Percentiles rank a stretch among this genome's conserved stretches.
Evolutionary conservation across 371 early-diverging fungal genomes (phyloP).

Genomic region (Mortierella sp.): DNA sequence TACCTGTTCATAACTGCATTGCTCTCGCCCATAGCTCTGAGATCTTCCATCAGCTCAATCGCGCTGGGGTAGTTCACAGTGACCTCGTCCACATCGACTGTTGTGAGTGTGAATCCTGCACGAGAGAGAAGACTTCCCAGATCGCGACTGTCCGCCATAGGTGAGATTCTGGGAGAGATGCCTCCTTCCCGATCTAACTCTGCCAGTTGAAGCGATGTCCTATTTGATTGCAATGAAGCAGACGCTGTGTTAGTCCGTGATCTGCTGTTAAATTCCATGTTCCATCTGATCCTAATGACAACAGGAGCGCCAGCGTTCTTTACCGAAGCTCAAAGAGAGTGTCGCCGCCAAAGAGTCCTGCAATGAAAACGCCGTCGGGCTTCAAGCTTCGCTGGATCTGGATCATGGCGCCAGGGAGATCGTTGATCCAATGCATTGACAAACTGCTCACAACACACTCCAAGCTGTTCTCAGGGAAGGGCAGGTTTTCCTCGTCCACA

Average conservation of each 20-base stretch:
- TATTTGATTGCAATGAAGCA: slow-evolving; percentile 27
- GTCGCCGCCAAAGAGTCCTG: slow-evolving; percentile 95
- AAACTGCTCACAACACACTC: slow-evolving; percentile 91
- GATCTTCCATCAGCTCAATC: slow-evolving; percentile 92
- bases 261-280: neutral
- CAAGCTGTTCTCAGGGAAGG: slow-evolving; percentile 86
- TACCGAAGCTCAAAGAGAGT: slow-evolving; percentile 91
- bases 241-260: neutral
- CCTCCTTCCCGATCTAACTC: slow-evolving; percentile 94
- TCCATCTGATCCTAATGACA: neutral
- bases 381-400: slow-evolving; percentile 85
- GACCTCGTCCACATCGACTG: slow-evolving; percentile 96
- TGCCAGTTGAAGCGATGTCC: slow-evolving; percentile 92
- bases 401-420: slow-evolving; percentile 91
- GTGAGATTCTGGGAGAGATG: slow-evolving; percentile 92
- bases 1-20: slow-evolving; percentile 91
- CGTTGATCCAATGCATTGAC: slow-evolving; percentile 97
- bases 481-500: slow-evolving; percentile 87
- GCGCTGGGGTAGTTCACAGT: slow-evolving; percentile 93
- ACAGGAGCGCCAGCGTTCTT: neutral
- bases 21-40: slow-evolving; percentile 95
- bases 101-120: slow-evolving; percentile 91
- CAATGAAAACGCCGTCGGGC: slow-evolving; percentile 95
- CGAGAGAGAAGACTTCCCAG: slow-evolving; percentile 85
- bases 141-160: slow-evolving; percentile 92